Evolutionary conservation across 306 rosid genomes (phyloP).

Genomic region (Adenanthera pavonina): DNA sequence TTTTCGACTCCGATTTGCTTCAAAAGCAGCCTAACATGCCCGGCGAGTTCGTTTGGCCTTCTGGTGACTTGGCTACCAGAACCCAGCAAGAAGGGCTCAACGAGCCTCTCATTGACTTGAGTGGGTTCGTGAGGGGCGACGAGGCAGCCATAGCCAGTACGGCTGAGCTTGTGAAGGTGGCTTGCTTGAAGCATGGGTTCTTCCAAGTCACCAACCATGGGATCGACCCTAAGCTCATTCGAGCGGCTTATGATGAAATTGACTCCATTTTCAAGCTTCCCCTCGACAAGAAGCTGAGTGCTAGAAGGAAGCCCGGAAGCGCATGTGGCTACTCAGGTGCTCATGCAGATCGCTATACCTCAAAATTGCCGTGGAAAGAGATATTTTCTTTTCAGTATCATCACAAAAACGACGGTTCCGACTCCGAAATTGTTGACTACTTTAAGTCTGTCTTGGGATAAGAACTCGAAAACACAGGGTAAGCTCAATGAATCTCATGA

Average conservation of each 20-base stretch:
- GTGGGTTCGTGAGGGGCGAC: constrained; percentile 44
- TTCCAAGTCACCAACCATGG: constrained; percentile 77
- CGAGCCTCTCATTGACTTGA: constrained; percentile 59
- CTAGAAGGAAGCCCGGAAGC: constrained; percentile 35
- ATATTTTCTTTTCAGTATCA: constrained; percentile 57
- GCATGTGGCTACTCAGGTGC: constrained; percentile 62
- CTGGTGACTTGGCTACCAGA: constrained; percentile 34
- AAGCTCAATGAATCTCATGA: constrained; percentile 19
- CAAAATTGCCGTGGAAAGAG: constrained; percentile 79
- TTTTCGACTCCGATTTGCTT: constrained; percentile 43
- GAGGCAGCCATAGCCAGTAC: constrained; percentile 43
- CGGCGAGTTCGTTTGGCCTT: constrained; percentile 58
- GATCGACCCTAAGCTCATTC: constrained; percentile 49
- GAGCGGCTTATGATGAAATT: constrained; percentile 44
- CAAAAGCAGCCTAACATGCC: constrained; percentile 50
- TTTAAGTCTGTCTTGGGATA: constrained; percentile 63
- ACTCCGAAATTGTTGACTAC: constrained; percentile 54
- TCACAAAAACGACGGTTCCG: constrained; percentile 20
- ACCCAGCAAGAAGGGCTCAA: constrained; percentile 50
- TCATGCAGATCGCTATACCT: constrained; percentile 57
- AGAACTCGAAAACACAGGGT: constrained; percentile 63
- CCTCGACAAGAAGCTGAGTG: constrained; percentile 42
- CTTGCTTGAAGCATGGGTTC: constrained; percentile 70
- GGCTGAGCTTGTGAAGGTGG: constrained; percentile 48
- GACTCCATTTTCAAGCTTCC: constrained; percentile 63